Base-by-base conservation (phyloP, 192 early-diverging fungal genomes). In the Coemansia sp. region DNA sequence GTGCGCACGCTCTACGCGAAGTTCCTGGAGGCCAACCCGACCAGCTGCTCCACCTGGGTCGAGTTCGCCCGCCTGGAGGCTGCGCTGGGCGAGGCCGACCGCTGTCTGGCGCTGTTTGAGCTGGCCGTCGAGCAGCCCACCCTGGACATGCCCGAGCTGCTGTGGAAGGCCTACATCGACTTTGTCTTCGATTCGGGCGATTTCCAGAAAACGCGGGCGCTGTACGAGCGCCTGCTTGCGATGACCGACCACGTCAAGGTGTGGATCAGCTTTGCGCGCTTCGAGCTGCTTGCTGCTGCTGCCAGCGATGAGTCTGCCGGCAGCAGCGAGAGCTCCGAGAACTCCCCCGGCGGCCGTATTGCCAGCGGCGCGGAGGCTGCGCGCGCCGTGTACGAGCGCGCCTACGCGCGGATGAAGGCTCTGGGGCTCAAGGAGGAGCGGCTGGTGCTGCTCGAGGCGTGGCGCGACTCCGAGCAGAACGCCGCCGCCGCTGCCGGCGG, bases 151-250 rank as follows among this genome's bases (percentile, higher is more conserved):
- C 98, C 98, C 40, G 98, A 99, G 71, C 87, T 98, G 15, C 75
- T 99, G 52, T 99, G 98, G 98, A 99, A 98, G 78, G 90, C 93
- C 0, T 99, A 93, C 73, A 97, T 99, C 72, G 92, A 99, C 70
- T 96, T 98, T 83, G 95, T 98, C 69, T 87, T 89, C 41, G 86
- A 86, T 13, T 89, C 94, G 68, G 88, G 84, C 61, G 94, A 98
- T 83, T 94, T 88, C 75, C 84, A 78, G 1, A 84, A 86, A n/a
- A 93, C 92, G 0, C 80, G 95, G 42, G 68, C 67, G 2, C 78
- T 99, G 38, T 99, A 99, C 84, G 81, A 91, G 70, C 83, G 94
- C 8, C 74, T 99, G 56, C 76, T 99, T 66, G 69, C 90, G 47
- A 86, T 93, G 61, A 96, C 96, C 18, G 90, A 89, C 21, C 98